phyloP scores from a whole-genome alignment of 306 rosid species.

The Canavalia ensiformis region DNA sequence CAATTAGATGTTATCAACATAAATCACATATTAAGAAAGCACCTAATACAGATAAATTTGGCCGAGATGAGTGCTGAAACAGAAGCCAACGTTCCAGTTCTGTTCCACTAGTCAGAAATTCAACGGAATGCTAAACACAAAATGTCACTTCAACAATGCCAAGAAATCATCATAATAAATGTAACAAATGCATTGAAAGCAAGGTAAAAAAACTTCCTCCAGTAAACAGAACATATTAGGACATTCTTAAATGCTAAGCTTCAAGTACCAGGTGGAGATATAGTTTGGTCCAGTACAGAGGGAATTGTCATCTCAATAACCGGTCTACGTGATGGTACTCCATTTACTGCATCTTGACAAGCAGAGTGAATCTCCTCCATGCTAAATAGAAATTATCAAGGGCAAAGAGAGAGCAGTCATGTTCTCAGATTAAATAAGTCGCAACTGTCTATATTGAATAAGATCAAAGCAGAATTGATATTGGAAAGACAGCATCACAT shows the following conservation, averaged over 20 bases:
- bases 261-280: constrained; percentile 89
- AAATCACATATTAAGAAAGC: constrained; percentile 33
- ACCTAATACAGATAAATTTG: constrained; percentile 25
- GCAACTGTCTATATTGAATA: constrained; percentile 22
- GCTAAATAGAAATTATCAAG: constrained; percentile 53
- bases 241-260: constrained; percentile 23
- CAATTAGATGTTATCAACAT: constrained; percentile 19
- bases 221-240: constrained; percentile 23
- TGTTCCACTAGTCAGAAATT: background rate
- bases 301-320: constrained; percentile 97
- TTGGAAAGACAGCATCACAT: constrained; percentile 30
- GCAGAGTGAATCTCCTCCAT: constrained; percentile 91
- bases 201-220: constrained; percentile 14
- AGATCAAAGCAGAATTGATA: constrained; percentile 6
- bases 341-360: constrained; percentile 81
- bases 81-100: constrained; percentile 15
- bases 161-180: background rate
- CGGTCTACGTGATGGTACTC: constrained; percentile 83
- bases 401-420: constrained; percentile 38
- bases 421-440: constrained; percentile 35
- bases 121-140: constrained; percentile 22
- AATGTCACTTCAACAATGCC: constrained; percentile 20
- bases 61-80: constrained; percentile 7
- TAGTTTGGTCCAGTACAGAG: constrained; percentile 80
- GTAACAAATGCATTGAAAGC: constrained; percentile 40